phyloP scores from a whole-genome alignment of 345 rosid species.

The Lepidium aucheri region DNA sequence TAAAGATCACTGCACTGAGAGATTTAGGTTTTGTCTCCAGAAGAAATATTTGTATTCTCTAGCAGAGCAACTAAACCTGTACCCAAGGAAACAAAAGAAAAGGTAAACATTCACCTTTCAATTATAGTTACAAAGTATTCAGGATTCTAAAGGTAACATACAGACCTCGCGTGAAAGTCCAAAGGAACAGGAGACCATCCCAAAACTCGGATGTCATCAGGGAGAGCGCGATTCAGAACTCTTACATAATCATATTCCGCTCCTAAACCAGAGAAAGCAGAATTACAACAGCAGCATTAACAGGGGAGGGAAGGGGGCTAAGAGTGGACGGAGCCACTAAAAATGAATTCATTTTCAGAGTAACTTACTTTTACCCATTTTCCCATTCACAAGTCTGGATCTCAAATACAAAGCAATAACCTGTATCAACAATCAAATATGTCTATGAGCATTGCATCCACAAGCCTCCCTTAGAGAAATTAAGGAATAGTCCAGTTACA shows the following conservation, averaged over 20 bases:
- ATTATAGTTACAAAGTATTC: background rate
- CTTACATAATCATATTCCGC: conserved; percentile 86
- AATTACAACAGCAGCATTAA: conserved; percentile 9
- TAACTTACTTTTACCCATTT: conserved; percentile 30
- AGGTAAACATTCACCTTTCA: background rate
- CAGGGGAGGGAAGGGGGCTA: background rate
- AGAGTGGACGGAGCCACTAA: background rate
- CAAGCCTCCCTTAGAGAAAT: background rate
- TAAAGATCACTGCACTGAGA: conserved; percentile 38
- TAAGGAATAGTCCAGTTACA: background rate
- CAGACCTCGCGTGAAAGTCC: conserved; percentile 90
- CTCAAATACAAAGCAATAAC: conserved; percentile 73
- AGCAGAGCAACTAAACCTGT: conserved; percentile 80
- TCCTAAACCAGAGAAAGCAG: conserved; percentile 27
- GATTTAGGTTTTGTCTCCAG: conserved; percentile 64
- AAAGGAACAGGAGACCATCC: conserved; percentile 90
- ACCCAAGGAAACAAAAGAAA: conserved; percentile 10
- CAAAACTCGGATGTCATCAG: conserved; percentile 71
- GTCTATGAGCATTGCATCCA: conserved; percentile 4
- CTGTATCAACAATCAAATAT: conserved; percentile 39
- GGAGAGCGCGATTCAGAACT: conserved; percentile 81
- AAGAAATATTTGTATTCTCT: conserved; percentile 83
- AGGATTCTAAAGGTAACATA: conserved; percentile 2
- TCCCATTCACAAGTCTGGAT: conserved; percentile 48
- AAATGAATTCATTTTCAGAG: conserved; percentile 6